Evolutionary conservation across 495 filamentous ascomycete genomes (phyloP).

Genomic region (Aspergillus mulundensis): DNA sequence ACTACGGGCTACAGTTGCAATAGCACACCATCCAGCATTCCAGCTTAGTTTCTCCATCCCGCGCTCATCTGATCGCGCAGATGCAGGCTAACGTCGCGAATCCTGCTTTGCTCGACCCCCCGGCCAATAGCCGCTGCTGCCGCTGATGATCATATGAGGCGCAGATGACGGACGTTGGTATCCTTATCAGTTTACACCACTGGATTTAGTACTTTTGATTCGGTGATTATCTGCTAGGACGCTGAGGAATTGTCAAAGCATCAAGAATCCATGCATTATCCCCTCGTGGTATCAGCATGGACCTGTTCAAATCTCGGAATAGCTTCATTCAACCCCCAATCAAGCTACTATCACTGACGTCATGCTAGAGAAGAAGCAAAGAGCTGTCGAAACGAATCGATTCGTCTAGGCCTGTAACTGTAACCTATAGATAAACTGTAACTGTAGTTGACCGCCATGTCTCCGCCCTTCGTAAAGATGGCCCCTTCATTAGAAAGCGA

Average conservation of each 20-base stretch:
- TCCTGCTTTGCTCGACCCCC: conserved; percentile 4
- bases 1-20: not conserved
- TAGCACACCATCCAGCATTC: not conserved
- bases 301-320: not conserved
- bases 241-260: no score
- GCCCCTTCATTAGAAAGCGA: conserved; percentile 2
- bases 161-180: not conserved
- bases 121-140: conserved; percentile 6
- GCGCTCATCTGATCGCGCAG: not conserved
- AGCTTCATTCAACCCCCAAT: not conserved
- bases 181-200: not conserved
- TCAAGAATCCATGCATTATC: no score
- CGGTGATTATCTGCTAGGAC: no score
- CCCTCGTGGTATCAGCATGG: no score
- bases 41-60: not conserved
- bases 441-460: conserved; percentile 7
- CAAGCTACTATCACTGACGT: not conserved
- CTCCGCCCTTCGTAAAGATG: not conserved
- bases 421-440: not conserved
- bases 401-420: conserved; percentile 5
- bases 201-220: not conserved
- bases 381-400: not conserved
- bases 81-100: not conserved
- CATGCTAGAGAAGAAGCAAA: not conserved
- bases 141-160: conserved; percentile 1